Conservation (phyloP, 1,284 basidiomycete genomes). For the Exobasidium rhododendri region DNA sequence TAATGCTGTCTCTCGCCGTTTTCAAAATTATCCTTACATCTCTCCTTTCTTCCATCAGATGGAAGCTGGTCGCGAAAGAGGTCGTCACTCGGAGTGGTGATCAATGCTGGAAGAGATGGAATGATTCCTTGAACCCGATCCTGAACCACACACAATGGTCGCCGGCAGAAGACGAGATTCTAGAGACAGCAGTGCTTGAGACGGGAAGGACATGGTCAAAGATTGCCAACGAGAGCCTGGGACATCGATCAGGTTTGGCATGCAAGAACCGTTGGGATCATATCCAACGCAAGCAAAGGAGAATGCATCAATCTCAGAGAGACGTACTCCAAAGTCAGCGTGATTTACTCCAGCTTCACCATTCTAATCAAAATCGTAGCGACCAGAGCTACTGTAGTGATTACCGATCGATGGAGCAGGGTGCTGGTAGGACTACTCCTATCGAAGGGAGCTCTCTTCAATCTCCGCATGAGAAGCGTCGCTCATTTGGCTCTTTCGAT, state of each 20-base stretch:
- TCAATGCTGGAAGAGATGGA: conserved; percentile 15
- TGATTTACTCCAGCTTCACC: not conserved
- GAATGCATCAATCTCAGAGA: conserved; percentile 1
- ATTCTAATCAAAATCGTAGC: not conserved
- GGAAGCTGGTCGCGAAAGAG: conserved; percentile 7
- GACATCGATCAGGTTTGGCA: not conserved
- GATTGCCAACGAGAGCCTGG: conserved; percentile 1
- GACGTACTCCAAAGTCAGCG: not conserved
- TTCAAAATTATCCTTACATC: too few species aligned
- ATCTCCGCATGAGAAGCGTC: too few species aligned
- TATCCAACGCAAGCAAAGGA: not conserved
- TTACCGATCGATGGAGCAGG: too few species aligned
- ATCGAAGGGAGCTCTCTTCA: too few species aligned
- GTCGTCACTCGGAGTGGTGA: conserved; percentile 10
- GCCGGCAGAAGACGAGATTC: conserved; percentile 4
- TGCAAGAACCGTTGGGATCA: conserved; percentile 12
- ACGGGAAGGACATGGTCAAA: conserved; percentile 8
- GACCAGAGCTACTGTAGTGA: too few species aligned
- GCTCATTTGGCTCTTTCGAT: too few species aligned
- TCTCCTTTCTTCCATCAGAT: conserved; percentile 1
- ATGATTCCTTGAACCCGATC: conserved; percentile 9
- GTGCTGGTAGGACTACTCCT: too few species aligned
- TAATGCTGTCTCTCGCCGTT: too few species aligned
- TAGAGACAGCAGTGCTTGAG: not conserved
- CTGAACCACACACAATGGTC: conserved; percentile 11